Evolutionary conservation across 345 rosid species (phyloP).

Genomic region (Microthlaspi erraticum): DNA sequence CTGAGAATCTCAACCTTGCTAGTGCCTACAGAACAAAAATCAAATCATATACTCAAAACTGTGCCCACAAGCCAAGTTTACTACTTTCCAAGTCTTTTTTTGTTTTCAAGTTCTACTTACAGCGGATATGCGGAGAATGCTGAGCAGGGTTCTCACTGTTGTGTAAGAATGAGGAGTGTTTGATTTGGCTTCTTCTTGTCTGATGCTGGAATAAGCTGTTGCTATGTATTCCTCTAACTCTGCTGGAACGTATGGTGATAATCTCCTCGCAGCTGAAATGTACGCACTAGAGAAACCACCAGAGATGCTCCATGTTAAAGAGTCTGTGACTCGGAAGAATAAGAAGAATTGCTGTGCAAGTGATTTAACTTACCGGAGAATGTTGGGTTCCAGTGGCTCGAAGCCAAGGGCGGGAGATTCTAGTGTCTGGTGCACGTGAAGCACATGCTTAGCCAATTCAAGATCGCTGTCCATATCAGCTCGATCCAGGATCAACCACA

Average conservation of each 20-base stretch:
- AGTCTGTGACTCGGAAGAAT: neutral
- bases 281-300: constrained; percentile 67
- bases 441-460: constrained; percentile 94
- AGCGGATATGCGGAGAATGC: constrained; percentile 94
- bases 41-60: constrained; percentile 1
- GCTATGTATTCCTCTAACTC: constrained; percentile 95
- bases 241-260: constrained; percentile 79
- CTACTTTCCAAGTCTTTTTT: constrained; percentile 12
- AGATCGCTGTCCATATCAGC: constrained; percentile 98
- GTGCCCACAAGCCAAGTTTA: neutral
- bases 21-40: constrained; percentile 61
- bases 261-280: constrained; percentile 90
- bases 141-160: constrained; percentile 89
- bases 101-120: constrained; percentile 51
- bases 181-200: constrained; percentile 96
- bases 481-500: constrained; percentile 95
- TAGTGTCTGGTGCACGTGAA: constrained; percentile 84
- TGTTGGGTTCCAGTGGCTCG: constrained; percentile 80
- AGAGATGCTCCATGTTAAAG: constrained; percentile 33
- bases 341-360: neutral
- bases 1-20: constrained; percentile 95
- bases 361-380: constrained; percentile 65
- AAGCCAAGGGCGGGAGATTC: constrained; percentile 97
- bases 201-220: constrained; percentile 86
- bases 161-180: constrained; percentile 93